Evolutionary conservation across 805 yeast genomes (phyloP), one percentile per base, ranked within the genome.

Genomic region (Yarrowia keelungensis): DNA sequence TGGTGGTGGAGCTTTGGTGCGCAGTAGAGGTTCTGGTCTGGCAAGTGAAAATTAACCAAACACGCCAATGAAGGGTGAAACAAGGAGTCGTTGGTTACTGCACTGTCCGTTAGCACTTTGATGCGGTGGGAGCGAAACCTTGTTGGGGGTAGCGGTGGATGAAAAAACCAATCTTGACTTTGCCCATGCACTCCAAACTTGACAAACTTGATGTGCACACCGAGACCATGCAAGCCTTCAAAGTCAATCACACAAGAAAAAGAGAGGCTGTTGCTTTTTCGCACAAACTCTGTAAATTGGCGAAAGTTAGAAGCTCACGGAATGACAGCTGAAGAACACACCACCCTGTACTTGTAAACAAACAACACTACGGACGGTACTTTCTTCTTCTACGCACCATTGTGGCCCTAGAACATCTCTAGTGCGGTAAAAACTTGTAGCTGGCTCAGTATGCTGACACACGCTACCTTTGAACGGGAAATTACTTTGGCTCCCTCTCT

Each of bases 11-110:
- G 32, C 32, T 26, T 26, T 26, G 32, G 32, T 26, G 32, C 32
- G 32, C 32, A 26, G 19, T 19, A 26, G 32, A 26, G 32, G 32
- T 26, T 19, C 32, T 26, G 51, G 51, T 22, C 54, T 50, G 38
- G 39, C 35, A 50, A 32, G 56, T 36, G 42, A 51, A 35, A 51
- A 50, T 32, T n/a, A 15, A 9, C 15, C 19, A 53, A 53, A 38
- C 59, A 56, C 47, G 38, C 47, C 62, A 41, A 42, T 56, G n/a
- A 56, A 56, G 62, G 62, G 62, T 56, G 62, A 56, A 56, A 56
- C 62, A 56, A 56, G 62, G 62, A 56, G 62, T 22, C 14, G 46
- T 15, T 56, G 26, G 62, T 41, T 26, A 39, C 46, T 38, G 38
- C n/a, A 12, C 36, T 15, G 10, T 15, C 46, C 38, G 39, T 41